A percentile compares a stretch with the other conserved stretches of the same genome.
These are phyloP conservation scores for Serendipita sp. DNA, from an alignment of 768 basidiomycete species.

Conservation along the genomic window DNA sequence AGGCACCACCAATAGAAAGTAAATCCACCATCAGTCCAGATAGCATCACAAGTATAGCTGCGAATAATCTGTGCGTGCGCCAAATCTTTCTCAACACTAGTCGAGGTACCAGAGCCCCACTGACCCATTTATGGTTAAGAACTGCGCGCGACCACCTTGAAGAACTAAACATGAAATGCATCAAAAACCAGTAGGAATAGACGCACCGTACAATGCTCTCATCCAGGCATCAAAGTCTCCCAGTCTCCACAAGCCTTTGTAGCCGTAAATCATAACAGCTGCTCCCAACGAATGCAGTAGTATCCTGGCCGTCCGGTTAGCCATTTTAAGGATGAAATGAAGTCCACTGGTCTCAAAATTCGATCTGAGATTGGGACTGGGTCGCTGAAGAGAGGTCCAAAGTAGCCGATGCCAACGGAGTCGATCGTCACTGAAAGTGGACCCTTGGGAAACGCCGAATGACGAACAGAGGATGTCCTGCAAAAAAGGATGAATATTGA, in stretches of 20 bases:
- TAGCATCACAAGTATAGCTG: constrained; percentile 27
- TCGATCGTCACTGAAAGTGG: neutral
- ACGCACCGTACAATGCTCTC: neutral
- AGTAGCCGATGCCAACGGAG: neutral
- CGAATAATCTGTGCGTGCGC: constrained; percentile 17
- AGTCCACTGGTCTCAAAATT: too few relatives aligned
- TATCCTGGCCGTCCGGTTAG: neutral
- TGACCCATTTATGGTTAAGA: constrained; percentile 65
- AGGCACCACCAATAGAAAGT: constrained; percentile 17
- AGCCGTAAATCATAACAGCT: constrained; percentile 7
- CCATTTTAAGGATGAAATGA: neutral
- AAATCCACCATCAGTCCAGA: constrained; percentile 26
- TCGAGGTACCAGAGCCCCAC: constrained; percentile 10
- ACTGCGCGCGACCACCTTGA: constrained; percentile 49
- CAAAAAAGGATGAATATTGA: too few relatives aligned
- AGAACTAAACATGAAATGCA: neutral
- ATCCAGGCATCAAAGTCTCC: neutral
- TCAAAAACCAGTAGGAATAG: neutral
- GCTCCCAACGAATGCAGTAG: neutral
- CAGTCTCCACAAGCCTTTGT: neutral
- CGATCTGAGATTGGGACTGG: neutral
- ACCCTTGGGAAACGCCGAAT: too few relatives aligned
- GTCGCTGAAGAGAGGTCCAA: neutral
- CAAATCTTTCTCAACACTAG: too few relatives aligned
- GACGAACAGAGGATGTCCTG: too few relatives aligned